These are phyloP conservation scores for Candida sphagnicola DNA, from an alignment of 805 yeast genomes.

Conservation along the genomic window DNA sequence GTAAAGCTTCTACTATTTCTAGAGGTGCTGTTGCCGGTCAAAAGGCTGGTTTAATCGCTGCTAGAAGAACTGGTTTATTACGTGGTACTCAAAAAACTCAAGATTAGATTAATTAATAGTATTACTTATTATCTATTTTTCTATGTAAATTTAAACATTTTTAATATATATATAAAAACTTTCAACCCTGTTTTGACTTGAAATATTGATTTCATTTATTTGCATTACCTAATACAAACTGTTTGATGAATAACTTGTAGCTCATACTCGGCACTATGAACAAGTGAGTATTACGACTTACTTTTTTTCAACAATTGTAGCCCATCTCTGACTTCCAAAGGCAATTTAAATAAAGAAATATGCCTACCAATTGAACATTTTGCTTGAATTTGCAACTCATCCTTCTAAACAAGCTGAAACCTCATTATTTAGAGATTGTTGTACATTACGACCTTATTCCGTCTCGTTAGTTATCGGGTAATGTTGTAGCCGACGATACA, in stretches of 20 bases:
- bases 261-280: no score
- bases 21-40: conserved; percentile 39
- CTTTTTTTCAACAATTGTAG: no score
- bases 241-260: background rate
- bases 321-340: no score
- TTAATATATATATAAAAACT: conserved; percentile 1
- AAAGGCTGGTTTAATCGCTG: conserved; percentile 37
- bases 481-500: no score
- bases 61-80: conserved; percentile 38
- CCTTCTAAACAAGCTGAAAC: no score
- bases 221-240: background rate
- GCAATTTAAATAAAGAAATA: no score
- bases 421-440: no score
- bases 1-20: conserved; percentile 36
- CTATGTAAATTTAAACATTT: background rate
- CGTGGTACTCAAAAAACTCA: conserved; percentile 37
- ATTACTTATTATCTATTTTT: background rate
- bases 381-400: no score
- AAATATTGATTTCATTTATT: background rate
- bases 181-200: background rate
- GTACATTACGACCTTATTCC: no score
- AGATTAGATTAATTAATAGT: conserved; percentile 18
- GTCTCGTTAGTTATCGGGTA: no score
- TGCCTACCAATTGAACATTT: no score
- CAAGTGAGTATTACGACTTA: no score